Base-by-base conservation (phyloP, 345 rosid genomes). In the Hevea brasiliensis region DNA sequence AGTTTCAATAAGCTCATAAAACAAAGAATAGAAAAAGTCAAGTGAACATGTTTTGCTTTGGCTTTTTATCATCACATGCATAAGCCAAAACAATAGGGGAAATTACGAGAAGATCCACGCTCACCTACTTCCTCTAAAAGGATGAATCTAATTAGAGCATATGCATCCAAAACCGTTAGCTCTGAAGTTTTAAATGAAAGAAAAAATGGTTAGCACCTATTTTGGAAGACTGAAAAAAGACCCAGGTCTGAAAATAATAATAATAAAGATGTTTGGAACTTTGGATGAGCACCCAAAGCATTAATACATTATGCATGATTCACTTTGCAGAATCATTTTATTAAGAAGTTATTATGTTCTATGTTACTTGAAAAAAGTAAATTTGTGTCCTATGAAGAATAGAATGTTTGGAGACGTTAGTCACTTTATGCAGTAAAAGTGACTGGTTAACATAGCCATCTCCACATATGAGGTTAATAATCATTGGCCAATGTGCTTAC, bases 401-500 rank as follows among this genome's bases (percentile, higher is more conserved):
- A 27, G 15, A 58, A 10, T 1, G 61, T 8, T 7, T 24, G 13
- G 20, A 20, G 41, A 44, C 10, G 50, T 45, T 65, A 56, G 66
- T 50, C 21, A 68, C 10, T 51, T 21, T 29, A 58, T 32, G 57
- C 69, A 56, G 37, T 42, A 18, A 45, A 70, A 65, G 12, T 1
- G 55, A 73, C 14, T 10, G 15, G 18, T 48, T 26, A 48, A 71
- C 21, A 48, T 62, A 45, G 27, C 3, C 18, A 32, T 44, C 15
- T 61, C 56, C 42, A 11, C 1, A 18, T 6, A 26, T 23, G 6
- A 45, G 26, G 8, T 67, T 27, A 59, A 32, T 7, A 42, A 50
- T 55, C 42, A 70, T 66, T 58, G 66, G 59, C 55, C 60, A 45
- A 21, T 77, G 72, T 76, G 83, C 81, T 77, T 55, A 73, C 70